These are phyloP conservation scores for Pterocarpus santalinus DNA, from an alignment of 306 rosid genomes.

Conservation along the genomic window DNA sequence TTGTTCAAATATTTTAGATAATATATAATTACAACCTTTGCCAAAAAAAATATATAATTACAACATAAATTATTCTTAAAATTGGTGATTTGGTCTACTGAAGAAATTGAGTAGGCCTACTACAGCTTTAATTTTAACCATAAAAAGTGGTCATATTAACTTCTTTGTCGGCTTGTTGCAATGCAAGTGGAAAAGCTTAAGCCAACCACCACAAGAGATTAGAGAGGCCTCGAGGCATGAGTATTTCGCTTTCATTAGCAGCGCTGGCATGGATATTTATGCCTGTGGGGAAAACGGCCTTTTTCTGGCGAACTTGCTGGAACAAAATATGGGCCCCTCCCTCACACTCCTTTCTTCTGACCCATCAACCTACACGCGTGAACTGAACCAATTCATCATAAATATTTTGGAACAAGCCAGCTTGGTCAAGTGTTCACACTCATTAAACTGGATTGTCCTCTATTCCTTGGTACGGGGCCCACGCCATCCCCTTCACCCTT, in stretches of 20 bases:
- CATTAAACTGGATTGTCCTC: background rate
- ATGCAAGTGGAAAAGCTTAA: background rate
- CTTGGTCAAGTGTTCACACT: background rate
- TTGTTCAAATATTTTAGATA: background rate
- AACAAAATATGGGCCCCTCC: background rate
- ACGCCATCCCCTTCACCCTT: background rate
- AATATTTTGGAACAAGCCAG: background rate
- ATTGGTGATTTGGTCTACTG: no score
- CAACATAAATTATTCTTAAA: no score
- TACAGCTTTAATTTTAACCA: no score
- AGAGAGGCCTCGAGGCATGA: background rate
- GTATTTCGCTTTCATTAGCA: background rate
- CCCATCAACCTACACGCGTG: background rate
- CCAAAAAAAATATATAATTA: no score
- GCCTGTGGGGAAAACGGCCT: constrained; percentile 12
- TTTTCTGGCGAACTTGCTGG: constrained; percentile 30
- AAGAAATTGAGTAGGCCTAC: no score
- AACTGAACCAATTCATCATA: background rate
- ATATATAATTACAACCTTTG: no score
- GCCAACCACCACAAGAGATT: background rate
- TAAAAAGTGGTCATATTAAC: no score
- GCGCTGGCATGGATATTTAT: constrained; percentile 15
- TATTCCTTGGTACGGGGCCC: background rate
- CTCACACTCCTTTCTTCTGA: background rate
- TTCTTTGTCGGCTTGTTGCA: background rate